A percentile compares a stretch with the other conserved stretches of the same genome.
Evolutionary conservation across 2,329 filamentous ascomycete genomes (phyloP).

Genomic region (Dothidotthia symphoricarpi): DNA sequence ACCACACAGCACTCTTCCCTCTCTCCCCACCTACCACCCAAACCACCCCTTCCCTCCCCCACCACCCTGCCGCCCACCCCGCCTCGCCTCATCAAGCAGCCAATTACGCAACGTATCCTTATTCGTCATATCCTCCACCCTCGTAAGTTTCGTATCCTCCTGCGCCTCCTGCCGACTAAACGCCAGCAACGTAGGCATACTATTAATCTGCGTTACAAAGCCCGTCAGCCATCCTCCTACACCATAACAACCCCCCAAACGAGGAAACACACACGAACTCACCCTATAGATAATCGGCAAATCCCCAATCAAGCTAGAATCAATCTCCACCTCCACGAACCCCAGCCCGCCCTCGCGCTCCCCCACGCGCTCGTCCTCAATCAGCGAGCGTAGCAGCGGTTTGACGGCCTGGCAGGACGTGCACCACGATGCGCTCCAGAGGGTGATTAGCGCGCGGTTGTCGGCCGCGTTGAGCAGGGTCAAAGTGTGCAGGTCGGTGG

Average conservation of each 20-base stretch:
- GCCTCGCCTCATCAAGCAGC: conserved; percentile 49
- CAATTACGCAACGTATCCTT: conserved; percentile 47
- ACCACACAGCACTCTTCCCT: too few relatives aligned
- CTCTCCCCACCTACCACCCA: conserved; percentile 23
- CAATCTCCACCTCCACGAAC: conserved; percentile 51
- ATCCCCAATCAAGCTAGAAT: conserved; percentile 46
- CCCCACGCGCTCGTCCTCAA: conserved; percentile 47
- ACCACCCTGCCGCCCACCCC: conserved; percentile 47
- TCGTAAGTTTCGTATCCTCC: conserved; percentile 46
- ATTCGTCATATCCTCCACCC: conserved; percentile 48
- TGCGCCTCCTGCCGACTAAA: conserved; percentile 53
- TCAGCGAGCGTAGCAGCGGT: conserved; percentile 44
- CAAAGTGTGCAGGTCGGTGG: conserved; percentile 50
- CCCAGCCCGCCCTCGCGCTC: conserved; percentile 48
- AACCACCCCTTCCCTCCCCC: conserved; percentile 47
- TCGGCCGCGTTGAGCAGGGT: conserved; percentile 49
- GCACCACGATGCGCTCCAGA: conserved; percentile 53
- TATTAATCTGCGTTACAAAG: conserved; percentile 39
- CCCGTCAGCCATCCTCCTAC: background rate
- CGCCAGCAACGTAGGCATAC: conserved; percentile 51
- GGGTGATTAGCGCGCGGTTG: conserved; percentile 48
- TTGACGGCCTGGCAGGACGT: conserved; percentile 45
- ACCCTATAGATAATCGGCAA: conserved; percentile 44
- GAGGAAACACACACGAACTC: conserved; percentile 1
- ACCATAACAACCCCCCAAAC: too few relatives aligned